Conservation (phyloP, 83 land plant genomes). For the Picea abies region DNA sequence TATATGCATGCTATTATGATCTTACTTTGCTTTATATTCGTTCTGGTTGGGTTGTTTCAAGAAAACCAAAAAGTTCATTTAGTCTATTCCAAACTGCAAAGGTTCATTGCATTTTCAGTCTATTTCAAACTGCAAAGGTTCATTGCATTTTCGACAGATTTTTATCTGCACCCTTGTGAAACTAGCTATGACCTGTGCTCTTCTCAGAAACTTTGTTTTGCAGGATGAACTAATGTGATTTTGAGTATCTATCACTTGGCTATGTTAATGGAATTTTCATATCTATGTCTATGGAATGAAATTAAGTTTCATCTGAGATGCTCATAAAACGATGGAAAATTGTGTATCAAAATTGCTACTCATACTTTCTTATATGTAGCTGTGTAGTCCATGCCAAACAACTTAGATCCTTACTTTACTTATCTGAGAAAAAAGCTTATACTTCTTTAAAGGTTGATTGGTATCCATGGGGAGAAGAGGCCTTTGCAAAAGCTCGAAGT, state of each 20-base stretch:
- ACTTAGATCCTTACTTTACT: not conserved
- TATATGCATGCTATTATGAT: no score
- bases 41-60: no score
- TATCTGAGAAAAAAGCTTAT: not conserved
- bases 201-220: not conserved
- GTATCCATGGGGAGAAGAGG: conserved; percentile 99
- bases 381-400: not conserved
- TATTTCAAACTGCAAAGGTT: no score
- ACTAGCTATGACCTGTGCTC: not conserved
- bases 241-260: no score
- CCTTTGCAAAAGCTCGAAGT: conserved; percentile 80
- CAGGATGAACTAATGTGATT: no score
- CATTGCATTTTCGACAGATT: no score
- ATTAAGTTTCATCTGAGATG: not conserved
- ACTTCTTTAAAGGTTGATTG: conserved; percentile 83
- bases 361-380: not conserved
- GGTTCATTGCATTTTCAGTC: not conserved
- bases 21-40: no score
- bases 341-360: not conserved
- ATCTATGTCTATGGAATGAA: not conserved
- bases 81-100: not conserved
- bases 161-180: not conserved
- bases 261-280: not conserved
- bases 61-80: no score
- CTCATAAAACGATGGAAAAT: no score